These are phyloP conservation scores for Zizania palustris DNA, from an alignment of 202 grass and related monocot genomes.

Conservation along the genomic window DNA sequence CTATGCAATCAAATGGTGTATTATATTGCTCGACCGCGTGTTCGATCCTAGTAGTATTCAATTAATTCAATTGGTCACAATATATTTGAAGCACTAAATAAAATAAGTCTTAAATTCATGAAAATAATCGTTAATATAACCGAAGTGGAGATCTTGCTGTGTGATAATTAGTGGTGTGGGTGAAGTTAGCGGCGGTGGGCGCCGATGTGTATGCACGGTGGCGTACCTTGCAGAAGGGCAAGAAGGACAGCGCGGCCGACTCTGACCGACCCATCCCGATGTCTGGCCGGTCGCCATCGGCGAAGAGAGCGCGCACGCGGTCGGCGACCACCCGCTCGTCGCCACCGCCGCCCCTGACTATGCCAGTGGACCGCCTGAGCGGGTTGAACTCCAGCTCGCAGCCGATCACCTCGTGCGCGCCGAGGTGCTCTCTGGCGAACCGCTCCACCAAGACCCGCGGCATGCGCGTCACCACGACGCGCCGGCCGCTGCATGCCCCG, in stretches of 20 bases:
- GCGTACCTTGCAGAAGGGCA: slow-evolving; percentile 67
- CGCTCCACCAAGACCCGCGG: slow-evolving; percentile 72
- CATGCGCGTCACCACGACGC: slow-evolving; percentile 68
- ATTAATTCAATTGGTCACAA: too few species aligned
- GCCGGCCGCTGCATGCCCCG: slow-evolving; percentile 36
- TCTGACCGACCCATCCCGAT: slow-evolving; percentile 49
- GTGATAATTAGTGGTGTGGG: too few species aligned
- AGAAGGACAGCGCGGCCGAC: slow-evolving; percentile 39
- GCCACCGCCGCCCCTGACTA: slow-evolving; percentile 17
- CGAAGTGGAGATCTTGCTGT: too few species aligned
- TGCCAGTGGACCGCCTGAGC: slow-evolving; percentile 47
- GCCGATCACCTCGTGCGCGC: slow-evolving; percentile 72
- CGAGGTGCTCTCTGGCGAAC: slow-evolving; percentile 81
- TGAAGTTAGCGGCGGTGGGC: background rate
- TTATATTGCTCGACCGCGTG: too few species aligned
- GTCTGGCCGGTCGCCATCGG: slow-evolving; percentile 33
- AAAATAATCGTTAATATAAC: too few species aligned
- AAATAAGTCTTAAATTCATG: too few species aligned
- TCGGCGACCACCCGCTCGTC: background rate
- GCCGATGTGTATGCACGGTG: too few species aligned
- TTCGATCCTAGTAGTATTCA: too few species aligned
- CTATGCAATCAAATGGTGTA: too few species aligned
- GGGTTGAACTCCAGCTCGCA: slow-evolving; percentile 65
- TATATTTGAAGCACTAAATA: too few species aligned
- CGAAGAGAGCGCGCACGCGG: slow-evolving; percentile 46